Percentiles rank a stretch among this genome's conserved stretches.
Evolutionary conservation across 345 rosid genomes (phyloP).

Genomic region (Linum lewisii): DNA sequence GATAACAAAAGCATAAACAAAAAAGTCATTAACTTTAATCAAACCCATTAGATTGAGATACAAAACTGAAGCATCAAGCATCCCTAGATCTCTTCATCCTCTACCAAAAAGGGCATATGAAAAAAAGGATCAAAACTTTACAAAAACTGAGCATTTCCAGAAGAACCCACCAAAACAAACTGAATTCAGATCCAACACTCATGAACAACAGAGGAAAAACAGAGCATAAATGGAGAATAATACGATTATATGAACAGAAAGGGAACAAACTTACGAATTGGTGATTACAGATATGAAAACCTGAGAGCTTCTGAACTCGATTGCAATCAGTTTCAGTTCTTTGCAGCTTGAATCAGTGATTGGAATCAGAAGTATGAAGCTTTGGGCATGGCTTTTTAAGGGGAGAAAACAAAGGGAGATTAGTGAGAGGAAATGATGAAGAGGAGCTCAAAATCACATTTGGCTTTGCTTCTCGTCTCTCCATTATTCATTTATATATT

Average conservation of each 20-base stretch:
- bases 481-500: not conserved
- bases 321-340: conserved; percentile 3
- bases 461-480: not conserved
- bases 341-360: not conserved
- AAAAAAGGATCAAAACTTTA: conserved; percentile 10
- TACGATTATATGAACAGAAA: not conserved
- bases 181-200: conserved; percentile 36
- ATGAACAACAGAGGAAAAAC: conserved; percentile 9
- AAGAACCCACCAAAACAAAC: not conserved
- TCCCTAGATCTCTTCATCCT: not conserved
- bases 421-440: not conserved
- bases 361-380: not conserved
- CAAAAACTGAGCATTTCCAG: conserved; percentile 4
- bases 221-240: not conserved
- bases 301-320: not conserved
- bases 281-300: conserved; percentile 17
- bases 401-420: not conserved
- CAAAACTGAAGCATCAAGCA: not conserved
- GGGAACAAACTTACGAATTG: conserved; percentile 48
- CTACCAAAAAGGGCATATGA: not conserved
- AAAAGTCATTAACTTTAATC: not conserved
- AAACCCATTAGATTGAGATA: not conserved
- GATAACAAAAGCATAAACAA: not conserved
- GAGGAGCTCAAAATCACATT: not conserved
- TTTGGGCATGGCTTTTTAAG: not conserved